phyloP scores from a whole-genome alignment of 345 rosid genomes.

The Aurinia saxatilis region DNA sequence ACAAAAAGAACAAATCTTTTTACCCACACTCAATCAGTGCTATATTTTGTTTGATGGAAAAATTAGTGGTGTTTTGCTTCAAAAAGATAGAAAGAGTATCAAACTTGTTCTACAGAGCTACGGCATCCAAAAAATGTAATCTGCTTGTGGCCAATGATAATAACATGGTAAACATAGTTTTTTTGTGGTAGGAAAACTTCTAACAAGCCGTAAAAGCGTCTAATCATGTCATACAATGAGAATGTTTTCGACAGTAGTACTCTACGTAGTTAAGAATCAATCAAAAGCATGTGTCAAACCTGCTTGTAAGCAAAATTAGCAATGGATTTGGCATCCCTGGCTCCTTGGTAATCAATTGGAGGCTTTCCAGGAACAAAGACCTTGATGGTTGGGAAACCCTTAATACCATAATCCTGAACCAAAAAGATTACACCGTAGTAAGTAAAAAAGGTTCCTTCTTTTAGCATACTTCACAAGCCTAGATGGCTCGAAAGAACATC shows the following conservation, averaged over 20 bases:
- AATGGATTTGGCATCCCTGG: conserved; percentile 90
- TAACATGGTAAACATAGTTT: background rate
- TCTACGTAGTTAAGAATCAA: background rate
- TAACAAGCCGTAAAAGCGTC: background rate
- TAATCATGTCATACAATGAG: background rate
- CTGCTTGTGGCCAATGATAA: background rate
- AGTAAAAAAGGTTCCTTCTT: background rate
- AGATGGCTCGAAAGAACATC: background rate
- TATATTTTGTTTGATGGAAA: background rate
- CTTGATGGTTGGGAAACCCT: conserved; percentile 93
- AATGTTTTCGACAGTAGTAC: background rate
- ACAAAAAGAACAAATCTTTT: background rate
- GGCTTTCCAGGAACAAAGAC: conserved; percentile 88
- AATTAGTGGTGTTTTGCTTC: background rate
- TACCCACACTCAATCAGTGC: background rate
- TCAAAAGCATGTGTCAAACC: conserved; percentile 37
- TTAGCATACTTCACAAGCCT: background rate
- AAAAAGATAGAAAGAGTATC: conserved; percentile 1
- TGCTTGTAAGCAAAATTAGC: conserved; percentile 70
- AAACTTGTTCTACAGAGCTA: conserved; percentile 1
- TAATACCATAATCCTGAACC: conserved; percentile 81
- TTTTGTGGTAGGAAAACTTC: too few relatives aligned
- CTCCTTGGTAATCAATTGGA: conserved; percentile 92
- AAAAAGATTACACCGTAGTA: background rate
- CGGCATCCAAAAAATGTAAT: background rate